Evolutionary conservation across 345 rosid species (phyloP).

Genomic region (Microthlaspi erraticum): DNA sequence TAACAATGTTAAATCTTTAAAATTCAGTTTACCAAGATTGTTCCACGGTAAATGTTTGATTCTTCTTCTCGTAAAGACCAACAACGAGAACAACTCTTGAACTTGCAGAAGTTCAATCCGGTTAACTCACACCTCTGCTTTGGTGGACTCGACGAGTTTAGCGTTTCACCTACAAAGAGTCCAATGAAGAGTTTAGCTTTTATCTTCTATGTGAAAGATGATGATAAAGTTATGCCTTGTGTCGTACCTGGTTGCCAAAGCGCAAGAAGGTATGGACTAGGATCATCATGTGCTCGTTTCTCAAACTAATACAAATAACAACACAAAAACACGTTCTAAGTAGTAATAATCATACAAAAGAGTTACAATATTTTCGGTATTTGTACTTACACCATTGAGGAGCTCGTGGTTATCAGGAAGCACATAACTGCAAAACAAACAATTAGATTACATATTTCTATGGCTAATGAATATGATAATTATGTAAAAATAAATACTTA

Average conservation of each 20-base stretch:
- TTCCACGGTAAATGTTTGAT: conserved; percentile 52
- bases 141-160: conserved; percentile 43
- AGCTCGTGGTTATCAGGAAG: conserved; percentile 62
- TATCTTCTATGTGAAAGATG: not conserved
- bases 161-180: conserved; percentile 53
- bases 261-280: conserved; percentile 62
- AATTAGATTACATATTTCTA: not conserved
- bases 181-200: not conserved
- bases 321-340: not conserved
- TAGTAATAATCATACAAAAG: not conserved
- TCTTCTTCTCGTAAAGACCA: conserved; percentile 37
- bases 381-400: conserved; percentile 49
- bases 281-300: conserved; percentile 55
- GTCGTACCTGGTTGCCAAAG: conserved; percentile 64
- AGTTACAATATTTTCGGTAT: not conserved
- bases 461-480: not conserved
- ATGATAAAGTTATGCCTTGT: not conserved
- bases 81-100: conserved; percentile 50
- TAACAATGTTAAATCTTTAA: not conserved
- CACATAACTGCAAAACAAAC: conserved; percentile 54
- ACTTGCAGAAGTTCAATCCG: conserved; percentile 41
- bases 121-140: conserved; percentile 43
- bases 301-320: conserved; percentile 49
- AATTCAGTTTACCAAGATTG: conserved; percentile 56
- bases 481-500: conserved; percentile 44